Conservation (phyloP, 352 stramenopile genomes). For the Phytophthora citrophthora region DNA sequence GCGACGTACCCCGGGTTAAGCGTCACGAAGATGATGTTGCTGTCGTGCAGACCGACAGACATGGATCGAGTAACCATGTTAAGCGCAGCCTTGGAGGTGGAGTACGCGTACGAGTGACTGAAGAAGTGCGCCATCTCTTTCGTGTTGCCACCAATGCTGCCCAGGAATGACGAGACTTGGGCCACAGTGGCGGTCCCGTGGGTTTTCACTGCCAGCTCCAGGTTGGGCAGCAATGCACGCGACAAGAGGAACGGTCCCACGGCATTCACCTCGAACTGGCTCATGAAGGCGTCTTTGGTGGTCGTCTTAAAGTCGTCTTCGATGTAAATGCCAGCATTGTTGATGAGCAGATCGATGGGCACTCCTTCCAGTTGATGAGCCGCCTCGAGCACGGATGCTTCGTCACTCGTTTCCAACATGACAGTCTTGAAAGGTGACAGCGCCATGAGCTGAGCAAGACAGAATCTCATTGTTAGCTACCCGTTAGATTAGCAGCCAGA, state of each 20-base stretch:
- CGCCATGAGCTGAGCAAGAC: conserved; percentile 16
- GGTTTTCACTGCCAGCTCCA: conserved; percentile 38
- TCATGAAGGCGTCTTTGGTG: conserved; percentile 51
- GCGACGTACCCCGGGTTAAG: conserved; percentile 47
- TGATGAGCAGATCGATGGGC: conserved; percentile 61
- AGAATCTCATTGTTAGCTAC: background rate
- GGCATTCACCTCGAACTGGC: conserved; percentile 63
- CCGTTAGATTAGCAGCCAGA: background rate
- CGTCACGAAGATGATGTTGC: conserved; percentile 39
- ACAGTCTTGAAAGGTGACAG: conserved; percentile 49
- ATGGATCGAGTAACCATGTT: conserved; percentile 67
- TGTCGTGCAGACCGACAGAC: conserved; percentile 37
- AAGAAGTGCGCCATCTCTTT: conserved; percentile 14
- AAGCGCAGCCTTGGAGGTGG: conserved; percentile 64
- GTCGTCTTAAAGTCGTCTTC: conserved; percentile 27
- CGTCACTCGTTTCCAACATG: conserved; percentile 48
- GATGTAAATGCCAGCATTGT: conserved; percentile 58
- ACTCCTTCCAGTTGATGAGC: conserved; percentile 46
- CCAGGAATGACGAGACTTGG: conserved; percentile 57
- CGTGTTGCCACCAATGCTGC: conserved; percentile 50
- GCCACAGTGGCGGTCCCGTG: conserved; percentile 44
- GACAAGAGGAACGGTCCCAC: conserved; percentile 63
- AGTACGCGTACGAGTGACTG: conserved; percentile 57
- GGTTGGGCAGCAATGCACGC: conserved; percentile 47
- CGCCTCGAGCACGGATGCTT: conserved; percentile 44